phyloP scores from a whole-genome alignment of 768 basidiomycete genomes.

The Boletus rubescentipes region DNA sequence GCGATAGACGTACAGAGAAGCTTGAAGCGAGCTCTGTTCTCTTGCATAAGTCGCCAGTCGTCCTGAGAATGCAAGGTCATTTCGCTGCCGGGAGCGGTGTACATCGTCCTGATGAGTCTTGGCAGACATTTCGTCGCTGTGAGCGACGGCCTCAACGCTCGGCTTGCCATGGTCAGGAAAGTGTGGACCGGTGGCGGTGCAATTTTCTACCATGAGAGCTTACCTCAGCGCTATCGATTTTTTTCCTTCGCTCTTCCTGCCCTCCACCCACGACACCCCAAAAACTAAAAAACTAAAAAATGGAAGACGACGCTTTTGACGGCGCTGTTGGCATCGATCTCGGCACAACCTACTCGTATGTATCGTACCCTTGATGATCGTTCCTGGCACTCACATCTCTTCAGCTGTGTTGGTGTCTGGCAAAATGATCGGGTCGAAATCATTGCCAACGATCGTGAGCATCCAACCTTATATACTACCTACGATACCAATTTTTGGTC shows the following conservation, averaged over 20 bases:
- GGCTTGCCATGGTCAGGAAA: slow-evolving; percentile 27
- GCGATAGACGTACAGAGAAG: slow-evolving; percentile 49
- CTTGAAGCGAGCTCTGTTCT: slow-evolving; percentile 53
- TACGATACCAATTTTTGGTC: neutral
- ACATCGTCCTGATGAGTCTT: slow-evolving; percentile 27
- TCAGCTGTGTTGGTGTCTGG: slow-evolving; percentile 97
- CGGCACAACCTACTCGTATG: slow-evolving; percentile 95
- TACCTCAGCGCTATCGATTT: slow-evolving; percentile 56
- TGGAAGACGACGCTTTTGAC: slow-evolving; percentile 86
- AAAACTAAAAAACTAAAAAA: slow-evolving; percentile 45
- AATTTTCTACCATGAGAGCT: slow-evolving; percentile 34
- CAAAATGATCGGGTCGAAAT: slow-evolving; percentile 99
- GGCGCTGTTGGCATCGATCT: slow-evolving; percentile 97
- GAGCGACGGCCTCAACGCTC: slow-evolving; percentile 22
- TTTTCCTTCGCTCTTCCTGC: slow-evolving; percentile 28
- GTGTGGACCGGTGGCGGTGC: slow-evolving; percentile 30
- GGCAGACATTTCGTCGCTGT: slow-evolving; percentile 24
- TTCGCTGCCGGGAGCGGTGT: slow-evolving; percentile 29
- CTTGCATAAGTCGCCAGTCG: slow-evolving; percentile 67
- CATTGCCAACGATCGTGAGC: slow-evolving; percentile 94
- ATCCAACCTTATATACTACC: neutral
- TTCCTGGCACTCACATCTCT: slow-evolving; percentile 22
- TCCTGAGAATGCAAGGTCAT: slow-evolving; percentile 44
- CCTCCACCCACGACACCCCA: slow-evolving; percentile 37
- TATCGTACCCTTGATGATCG: slow-evolving; percentile 20